Conservation (phyloP, 1,284 basidiomycete species). For the Ganoderma meredithae region DNA sequence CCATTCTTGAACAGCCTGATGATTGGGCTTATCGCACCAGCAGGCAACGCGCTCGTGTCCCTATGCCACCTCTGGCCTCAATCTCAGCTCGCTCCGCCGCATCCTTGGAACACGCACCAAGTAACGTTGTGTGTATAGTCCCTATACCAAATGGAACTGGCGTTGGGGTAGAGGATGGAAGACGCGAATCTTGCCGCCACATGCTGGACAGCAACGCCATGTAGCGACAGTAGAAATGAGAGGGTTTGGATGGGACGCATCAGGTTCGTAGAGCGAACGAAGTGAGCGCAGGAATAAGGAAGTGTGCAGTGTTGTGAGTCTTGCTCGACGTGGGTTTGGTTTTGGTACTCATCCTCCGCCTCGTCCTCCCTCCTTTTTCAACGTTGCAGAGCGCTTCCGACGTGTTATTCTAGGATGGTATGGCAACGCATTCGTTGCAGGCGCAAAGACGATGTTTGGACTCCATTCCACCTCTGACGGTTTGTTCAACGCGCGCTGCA, state of each 20-base stretch:
- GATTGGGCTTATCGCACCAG: constrained; percentile 48
- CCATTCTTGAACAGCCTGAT: constrained; percentile 29
- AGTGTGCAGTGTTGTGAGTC: constrained; percentile 1
- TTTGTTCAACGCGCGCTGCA: neutral
- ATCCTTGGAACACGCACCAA: constrained; percentile 20
- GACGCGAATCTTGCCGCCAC: constrained; percentile 3
- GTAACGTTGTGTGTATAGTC: constrained; percentile 29
- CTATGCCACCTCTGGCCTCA: constrained; percentile 38
- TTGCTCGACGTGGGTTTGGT: constrained; percentile 1
- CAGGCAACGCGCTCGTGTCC: constrained; percentile 46
- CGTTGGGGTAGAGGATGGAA: constrained; percentile 24
- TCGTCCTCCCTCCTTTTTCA: neutral
- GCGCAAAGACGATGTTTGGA: neutral
- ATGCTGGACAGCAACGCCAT: constrained; percentile 1
- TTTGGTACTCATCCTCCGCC: neutral
- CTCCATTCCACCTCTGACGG: neutral
- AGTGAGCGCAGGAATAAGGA: neutral
- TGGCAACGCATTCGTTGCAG: neutral
- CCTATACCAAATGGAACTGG: constrained; percentile 25
- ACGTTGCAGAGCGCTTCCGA: neutral
- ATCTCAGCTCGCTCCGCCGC: constrained; percentile 28
- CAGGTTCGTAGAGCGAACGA: neutral
- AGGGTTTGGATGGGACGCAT: neutral
- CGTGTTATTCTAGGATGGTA: neutral
- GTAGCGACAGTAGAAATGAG: neutral